These are phyloP conservation scores for Isatis tinctoria DNA, from an alignment of 345 rosid genomes.

Conservation along the genomic window DNA sequence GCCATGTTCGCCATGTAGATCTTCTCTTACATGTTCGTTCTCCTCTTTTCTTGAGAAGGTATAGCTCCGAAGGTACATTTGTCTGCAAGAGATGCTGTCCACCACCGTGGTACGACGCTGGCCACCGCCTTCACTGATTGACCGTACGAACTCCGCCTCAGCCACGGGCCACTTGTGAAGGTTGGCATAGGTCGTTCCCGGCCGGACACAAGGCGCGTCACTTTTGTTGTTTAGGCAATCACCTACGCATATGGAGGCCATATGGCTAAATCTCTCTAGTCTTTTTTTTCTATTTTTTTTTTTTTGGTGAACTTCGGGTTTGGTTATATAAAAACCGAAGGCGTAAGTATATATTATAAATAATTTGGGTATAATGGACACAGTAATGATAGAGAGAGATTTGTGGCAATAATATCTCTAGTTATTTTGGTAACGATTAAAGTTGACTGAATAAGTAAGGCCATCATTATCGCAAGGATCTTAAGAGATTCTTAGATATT, in stretches of 20 bases:
- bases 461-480: no score
- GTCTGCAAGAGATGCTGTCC: constrained; percentile 67
- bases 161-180: constrained; percentile 76
- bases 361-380: neutral
- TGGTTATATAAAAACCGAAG: neutral
- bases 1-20: neutral
- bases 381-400: neutral
- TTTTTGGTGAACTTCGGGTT: neutral
- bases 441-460: constrained; percentile 10
- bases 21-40: neutral
- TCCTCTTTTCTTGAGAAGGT: constrained; percentile 54
- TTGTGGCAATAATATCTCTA: neutral
- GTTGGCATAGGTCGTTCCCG: no score
- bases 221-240: constrained; percentile 52
- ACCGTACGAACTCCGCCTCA: no score
- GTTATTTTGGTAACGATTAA: neutral
- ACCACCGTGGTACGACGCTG: constrained; percentile 28
- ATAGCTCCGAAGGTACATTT: constrained; percentile 73
- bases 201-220: constrained; percentile 41
- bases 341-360: neutral
- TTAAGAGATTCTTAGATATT: no score
- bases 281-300: neutral
- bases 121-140: constrained; percentile 39
- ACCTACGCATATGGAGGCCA: constrained; percentile 61
- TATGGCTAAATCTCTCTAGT: constrained; percentile 14